Conservation (phyloP, 805 yeast species). For the Deakozyma indianensis region DNA sequence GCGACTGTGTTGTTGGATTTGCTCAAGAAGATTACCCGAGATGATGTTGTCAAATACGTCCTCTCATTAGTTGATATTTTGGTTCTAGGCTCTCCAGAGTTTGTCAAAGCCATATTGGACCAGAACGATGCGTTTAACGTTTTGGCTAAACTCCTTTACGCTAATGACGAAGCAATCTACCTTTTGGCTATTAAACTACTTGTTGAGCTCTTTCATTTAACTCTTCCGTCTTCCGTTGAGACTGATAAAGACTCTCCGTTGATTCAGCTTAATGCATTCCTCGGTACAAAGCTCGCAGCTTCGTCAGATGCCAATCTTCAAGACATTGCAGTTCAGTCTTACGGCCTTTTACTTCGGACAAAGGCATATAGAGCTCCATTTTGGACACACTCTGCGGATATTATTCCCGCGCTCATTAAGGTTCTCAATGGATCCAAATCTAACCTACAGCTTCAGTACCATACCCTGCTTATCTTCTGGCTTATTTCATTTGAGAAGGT, state of each 20-base stretch:
- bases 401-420: constrained; percentile 35
- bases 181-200: constrained; percentile 42
- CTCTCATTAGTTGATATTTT: constrained; percentile 51
- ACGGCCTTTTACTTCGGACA: constrained; percentile 43
- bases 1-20: constrained; percentile 40
- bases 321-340: constrained; percentile 49
- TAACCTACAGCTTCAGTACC: constrained; percentile 67
- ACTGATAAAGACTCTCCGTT: constrained; percentile 25
- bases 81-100: constrained; percentile 14
- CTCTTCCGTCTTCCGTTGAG: constrained; percentile 23
- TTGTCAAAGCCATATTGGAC: constrained; percentile 26
- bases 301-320: constrained; percentile 36
- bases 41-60: constrained; percentile 52
- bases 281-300: constrained; percentile 16
- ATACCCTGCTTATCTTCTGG: constrained; percentile 70
- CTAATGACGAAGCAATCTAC: constrained; percentile 42
- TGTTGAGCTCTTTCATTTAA: constrained; percentile 28
- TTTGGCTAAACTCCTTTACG: constrained; percentile 31
- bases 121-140: constrained; percentile 31
- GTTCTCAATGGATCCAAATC: constrained; percentile 29
- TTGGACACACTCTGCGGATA: constrained; percentile 29
- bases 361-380: constrained; percentile 40
- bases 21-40: constrained; percentile 38
- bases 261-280: constrained; percentile 19
- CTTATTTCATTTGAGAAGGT: constrained; percentile 58